Evolutionary conservation across 2,329 filamentous ascomycete species (phyloP).

Genomic region (Acrocalymma vagum): DNA sequence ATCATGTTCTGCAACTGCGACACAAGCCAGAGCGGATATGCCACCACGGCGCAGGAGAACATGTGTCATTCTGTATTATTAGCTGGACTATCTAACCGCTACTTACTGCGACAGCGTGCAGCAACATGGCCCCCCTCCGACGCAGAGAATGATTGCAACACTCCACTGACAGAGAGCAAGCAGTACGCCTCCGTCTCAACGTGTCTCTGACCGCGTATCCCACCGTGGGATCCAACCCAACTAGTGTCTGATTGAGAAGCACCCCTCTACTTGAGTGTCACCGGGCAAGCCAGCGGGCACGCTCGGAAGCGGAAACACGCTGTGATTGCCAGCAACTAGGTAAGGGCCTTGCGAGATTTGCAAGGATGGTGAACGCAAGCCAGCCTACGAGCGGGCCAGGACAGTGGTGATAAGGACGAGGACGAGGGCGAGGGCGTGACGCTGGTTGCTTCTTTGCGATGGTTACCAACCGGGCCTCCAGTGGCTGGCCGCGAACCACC

Average conservation of each 20-base stretch:
- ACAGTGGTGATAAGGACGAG: no score
- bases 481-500: no score
- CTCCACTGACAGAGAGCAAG: no score
- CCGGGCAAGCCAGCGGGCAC: constrained; percentile 16
- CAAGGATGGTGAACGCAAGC: constrained; percentile 24
- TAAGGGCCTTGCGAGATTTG: constrained; percentile 22
- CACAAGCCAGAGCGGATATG: constrained; percentile 12
- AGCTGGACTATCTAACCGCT: constrained; percentile 11
- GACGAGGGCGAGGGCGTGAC: no score
- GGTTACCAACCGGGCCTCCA: no score
- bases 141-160: no score
- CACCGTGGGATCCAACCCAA: no score
- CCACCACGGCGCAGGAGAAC: constrained; percentile 15
- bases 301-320: constrained; percentile 12
- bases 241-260: constrained; percentile 17
- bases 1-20: constrained; percentile 6
- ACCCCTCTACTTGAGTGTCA: constrained; percentile 19
- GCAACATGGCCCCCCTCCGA: no score
- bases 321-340: constrained; percentile 6
- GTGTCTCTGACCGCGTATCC: no score
- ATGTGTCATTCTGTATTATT: constrained; percentile 16
- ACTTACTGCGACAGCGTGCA: no score
- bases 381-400: constrained; percentile 9
- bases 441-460: no score
- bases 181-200: constrained; percentile 2